Base-by-base conservation (phyloP, 306 rosid species). In the Boehmeria nivea region DNA sequence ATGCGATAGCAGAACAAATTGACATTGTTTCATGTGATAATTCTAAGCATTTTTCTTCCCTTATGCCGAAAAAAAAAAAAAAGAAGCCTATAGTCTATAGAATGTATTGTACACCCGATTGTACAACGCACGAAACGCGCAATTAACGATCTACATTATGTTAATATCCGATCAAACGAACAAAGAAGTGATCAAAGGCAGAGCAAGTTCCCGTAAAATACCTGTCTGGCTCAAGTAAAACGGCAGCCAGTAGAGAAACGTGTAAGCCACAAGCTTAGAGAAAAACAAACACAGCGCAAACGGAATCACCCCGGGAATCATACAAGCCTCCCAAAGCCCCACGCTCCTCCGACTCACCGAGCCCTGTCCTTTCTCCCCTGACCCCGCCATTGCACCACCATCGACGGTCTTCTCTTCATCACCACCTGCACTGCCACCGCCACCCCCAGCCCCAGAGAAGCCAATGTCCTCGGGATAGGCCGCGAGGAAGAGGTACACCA, bases 251-350 rank as follows among this genome's bases (percentile, higher is more conserved):
- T 79, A 88, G 6, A 88, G 71, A 68, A 84, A 81, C 0, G 94
- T 88, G 70, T 84, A 88, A 49, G 89, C 96, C 60, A 84, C 96
- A 57, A 88, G 96, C 80, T 88, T 88, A 52, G 94, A 79, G 31
- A 88, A 88, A 83, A 88, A 84, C 59, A 88, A 89, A 61, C 94
- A 84, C 57, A 84, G 20, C 0, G 96, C 87, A 69, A 79, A 84
- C 25, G 94, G 80, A 37, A 88, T 79, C 2, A 84, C 96, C 33
- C 96, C 94, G 0, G 96, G 96, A 50, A 88, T 88, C 75, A 40
- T 46, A 53, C 87, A 81, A 6, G 96, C 96, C 22, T 82, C 70
- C 59, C 70, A n/a, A 43, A 84, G 73, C 17, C 96, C 96, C 31
- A 88, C 63, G 19, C 94, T 63, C 27, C 38, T 75, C 57, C 77